Evolutionary conservation across 2,329 filamentous ascomycete genomes (phyloP).

Genomic region (Cladobotryum mycophilum): DNA sequence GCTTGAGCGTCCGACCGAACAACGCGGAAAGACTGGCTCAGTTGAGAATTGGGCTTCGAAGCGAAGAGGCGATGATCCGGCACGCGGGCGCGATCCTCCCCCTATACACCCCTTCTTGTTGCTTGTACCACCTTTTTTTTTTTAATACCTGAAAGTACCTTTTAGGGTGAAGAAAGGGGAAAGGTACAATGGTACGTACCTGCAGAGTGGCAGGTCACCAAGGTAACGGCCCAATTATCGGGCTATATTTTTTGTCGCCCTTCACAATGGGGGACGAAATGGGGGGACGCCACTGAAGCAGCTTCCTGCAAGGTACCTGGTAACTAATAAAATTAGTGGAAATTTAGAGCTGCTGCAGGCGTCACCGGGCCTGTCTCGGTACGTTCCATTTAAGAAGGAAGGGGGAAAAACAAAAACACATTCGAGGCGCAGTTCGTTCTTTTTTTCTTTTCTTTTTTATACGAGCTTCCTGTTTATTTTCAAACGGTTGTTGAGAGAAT

Average conservation of each 20-base stretch:
- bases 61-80: neutral
- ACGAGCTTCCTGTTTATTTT: no score
- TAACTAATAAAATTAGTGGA: neutral
- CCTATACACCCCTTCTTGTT: no score
- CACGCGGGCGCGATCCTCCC: neutral
- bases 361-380: neutral
- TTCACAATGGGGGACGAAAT: neutral
- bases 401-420: no score
- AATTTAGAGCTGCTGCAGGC: neutral
- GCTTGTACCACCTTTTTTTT: no score
- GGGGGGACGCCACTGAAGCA: neutral
- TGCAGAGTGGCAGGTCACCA: neutral
- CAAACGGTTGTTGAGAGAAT: no score
- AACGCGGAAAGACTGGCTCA: no score
- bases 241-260: no score
- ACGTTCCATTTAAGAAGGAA: neutral
- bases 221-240: neutral
- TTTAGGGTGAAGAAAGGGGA: neutral
- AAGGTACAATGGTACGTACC: neutral
- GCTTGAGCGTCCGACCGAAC: no score
- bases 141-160: no score
- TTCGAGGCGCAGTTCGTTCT: no score
- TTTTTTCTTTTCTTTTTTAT: no score
- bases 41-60: no score
- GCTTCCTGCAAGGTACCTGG: slow-evolving; percentile 8